Percentiles rank a stretch among this genome's conserved stretches.
Conservation (phyloP, 495 filamentous ascomycete species). For the Xylona heveae region DNA sequence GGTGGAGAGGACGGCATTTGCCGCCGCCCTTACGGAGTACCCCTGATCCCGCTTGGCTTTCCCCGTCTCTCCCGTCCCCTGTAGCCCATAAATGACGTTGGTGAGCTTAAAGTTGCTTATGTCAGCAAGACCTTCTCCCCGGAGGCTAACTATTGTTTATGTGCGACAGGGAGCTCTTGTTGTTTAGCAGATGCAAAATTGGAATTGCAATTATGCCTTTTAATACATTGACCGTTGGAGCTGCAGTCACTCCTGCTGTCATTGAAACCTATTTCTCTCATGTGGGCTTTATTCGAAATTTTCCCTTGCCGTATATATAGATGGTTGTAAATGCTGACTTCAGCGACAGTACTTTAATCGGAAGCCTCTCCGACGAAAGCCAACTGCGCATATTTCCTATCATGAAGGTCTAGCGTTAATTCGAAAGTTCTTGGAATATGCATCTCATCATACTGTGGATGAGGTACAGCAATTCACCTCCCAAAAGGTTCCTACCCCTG, state of each 20-base stretch:
- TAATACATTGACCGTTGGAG: constrained; percentile 49
- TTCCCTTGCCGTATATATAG: neutral
- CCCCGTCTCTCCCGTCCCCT: too few species aligned
- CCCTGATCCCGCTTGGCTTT: too few species aligned
- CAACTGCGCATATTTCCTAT: constrained; percentile 74
- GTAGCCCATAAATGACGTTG: too few species aligned
- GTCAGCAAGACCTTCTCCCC: too few species aligned
- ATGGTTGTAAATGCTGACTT: constrained; percentile 4
- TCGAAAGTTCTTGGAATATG: constrained; percentile 60
- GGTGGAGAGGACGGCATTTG: too few species aligned
- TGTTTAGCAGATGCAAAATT: too few species aligned
- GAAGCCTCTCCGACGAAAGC: constrained; percentile 49
- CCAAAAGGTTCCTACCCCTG: constrained; percentile 77
- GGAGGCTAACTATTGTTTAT: too few species aligned
- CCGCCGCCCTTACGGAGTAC: too few species aligned
- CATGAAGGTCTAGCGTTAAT: constrained; percentile 83
- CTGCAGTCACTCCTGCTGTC: constrained; percentile 60
- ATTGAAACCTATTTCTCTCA: constrained; percentile 60
- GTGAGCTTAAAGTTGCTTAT: too few species aligned
- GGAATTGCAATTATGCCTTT: constrained; percentile 30
- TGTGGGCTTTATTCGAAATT: constrained; percentile 23
- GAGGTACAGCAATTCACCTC: constrained; percentile 76
- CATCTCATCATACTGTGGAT: constrained; percentile 75
- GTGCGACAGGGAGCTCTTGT: too few species aligned
- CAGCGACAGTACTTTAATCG: constrained; percentile 54